Base-by-base conservation (phyloP, 176 grass and related monocot species). In the Pharus latifolius region DNA sequence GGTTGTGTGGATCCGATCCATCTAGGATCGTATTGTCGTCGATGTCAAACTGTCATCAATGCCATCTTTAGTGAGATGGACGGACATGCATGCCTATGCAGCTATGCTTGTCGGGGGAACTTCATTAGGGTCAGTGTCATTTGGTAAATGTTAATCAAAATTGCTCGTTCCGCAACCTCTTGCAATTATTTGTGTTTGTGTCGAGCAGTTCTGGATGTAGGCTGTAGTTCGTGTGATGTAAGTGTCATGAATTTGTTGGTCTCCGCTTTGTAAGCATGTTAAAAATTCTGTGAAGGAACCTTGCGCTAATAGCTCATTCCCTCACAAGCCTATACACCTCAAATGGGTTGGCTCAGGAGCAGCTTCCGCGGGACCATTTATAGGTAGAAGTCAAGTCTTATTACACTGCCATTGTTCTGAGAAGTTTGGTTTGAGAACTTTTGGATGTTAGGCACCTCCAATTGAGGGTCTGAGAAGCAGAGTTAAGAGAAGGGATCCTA, bases 1-100 rank as follows among this genome's bases (percentile, higher is more conserved):
- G 63, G 76, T 69, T 33, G 63, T 85, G 68, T 84, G 70, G 68
- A 69, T 69, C 76, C 23, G 76, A 80, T 80, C 83, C 83, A 74
- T 63, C 62, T 75, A 85, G 83, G 75, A 75, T 80, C 76, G 11
- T 62, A 74, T 53, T 75, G 76, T 60, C 25, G 55, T 74, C 46
- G 4, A 29, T 61, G 76, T 85, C 28, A 11, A 3, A 51, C 68
- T 52, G 56, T 49, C 68, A 35, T 53, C 60, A 14, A 73, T 45
- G 68, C 61, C 69, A 48, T 79, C 17, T 18, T 79, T 68, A 85
- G 53, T 68, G 82, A 74, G 64, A 79, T 80, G 32, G 69, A 41
- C 28, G 47, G 83, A 69, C 70, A 63, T 80, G 54, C 69, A 48
- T 74, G 53, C 62, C 45, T 61, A 32, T 49, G 13, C 63, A 41